These are phyloP conservation scores for Pulveroboletus sp. DNA, from an alignment of 768 basidiomycete species.

Conservation along the genomic window DNA sequence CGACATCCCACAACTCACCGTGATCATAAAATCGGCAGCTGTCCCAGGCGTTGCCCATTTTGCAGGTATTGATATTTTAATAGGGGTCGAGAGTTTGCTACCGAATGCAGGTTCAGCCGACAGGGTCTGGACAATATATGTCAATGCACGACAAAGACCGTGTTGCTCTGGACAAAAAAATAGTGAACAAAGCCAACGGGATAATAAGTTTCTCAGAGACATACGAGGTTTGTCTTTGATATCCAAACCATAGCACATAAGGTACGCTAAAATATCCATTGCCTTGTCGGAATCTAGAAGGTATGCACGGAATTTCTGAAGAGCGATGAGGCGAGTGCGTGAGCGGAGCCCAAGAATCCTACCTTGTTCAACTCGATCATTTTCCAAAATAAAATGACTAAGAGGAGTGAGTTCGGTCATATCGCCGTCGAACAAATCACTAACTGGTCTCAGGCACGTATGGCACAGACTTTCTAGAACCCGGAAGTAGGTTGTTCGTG, in stretches of 20 bases:
- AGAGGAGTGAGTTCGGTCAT: constrained; percentile 4
- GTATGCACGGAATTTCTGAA: constrained; percentile 87
- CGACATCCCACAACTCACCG: constrained; percentile 47
- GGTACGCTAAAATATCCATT: constrained; percentile 72
- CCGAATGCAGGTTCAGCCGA: constrained; percentile 85
- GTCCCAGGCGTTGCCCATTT: constrained; percentile 77
- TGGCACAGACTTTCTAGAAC: constrained; percentile 79
- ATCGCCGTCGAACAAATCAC: constrained; percentile 24
- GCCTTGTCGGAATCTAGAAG: constrained; percentile 78
- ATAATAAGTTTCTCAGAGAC: constrained; percentile 21
- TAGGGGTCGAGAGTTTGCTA: constrained; percentile 57
- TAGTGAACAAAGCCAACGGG: constrained; percentile 7
- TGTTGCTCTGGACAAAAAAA: constrained; percentile 66
- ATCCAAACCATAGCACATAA: constrained; percentile 80
- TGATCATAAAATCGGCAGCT: constrained; percentile 84
- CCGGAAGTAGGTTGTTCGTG: constrained; percentile 74
- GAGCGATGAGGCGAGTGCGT: neutral
- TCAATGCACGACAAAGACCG: constrained; percentile 83
- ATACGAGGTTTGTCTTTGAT: constrained; percentile 92
- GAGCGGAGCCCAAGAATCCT: constrained; percentile 9
- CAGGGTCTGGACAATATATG: constrained; percentile 89
- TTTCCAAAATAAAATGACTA: constrained; percentile 87
- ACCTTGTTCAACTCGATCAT: constrained; percentile 93
- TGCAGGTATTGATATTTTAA: constrained; percentile 64
- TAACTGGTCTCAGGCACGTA: constrained; percentile 81